These are phyloP conservation scores for Fonsecaea monophora DNA, from an alignment of 2,329 filamentous ascomycete species.

Conservation along the genomic window DNA sequence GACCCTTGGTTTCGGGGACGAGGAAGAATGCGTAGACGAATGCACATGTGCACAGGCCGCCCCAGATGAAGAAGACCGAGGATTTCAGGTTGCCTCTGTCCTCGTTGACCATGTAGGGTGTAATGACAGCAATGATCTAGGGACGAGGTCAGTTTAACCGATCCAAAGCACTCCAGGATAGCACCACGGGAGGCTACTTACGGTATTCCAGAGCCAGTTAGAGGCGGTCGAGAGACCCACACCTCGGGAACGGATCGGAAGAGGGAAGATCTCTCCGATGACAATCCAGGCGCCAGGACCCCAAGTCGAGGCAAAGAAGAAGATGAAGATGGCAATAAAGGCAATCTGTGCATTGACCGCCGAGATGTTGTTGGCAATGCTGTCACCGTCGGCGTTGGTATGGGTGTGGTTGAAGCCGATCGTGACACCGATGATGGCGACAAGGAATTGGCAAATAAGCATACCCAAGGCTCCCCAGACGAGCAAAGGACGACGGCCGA, in stretches of 20 bases:
- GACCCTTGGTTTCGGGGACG: conserved; percentile 75
- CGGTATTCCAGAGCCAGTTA: conserved; percentile 91
- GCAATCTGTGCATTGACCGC: conserved; percentile 73
- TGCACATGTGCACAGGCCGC: conserved; percentile 73
- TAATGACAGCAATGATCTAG: conserved; percentile 71
- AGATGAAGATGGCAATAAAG: conserved; percentile 92
- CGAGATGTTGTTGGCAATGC: conserved; percentile 56
- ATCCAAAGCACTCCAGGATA: conserved; percentile 61
- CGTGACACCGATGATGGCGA: conserved; percentile 68
- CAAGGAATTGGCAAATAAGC: conserved; percentile 82
- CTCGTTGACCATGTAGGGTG: conserved; percentile 71
- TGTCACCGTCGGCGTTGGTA: conserved; percentile 68
- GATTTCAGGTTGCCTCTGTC: conserved; percentile 66
- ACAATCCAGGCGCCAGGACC: conserved; percentile 74
- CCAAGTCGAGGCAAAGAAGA: conserved; percentile 91
- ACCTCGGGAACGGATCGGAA: conserved; percentile 86
- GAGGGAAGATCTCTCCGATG: conserved; percentile 88
- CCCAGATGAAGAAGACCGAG: conserved; percentile 84
- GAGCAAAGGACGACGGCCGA: conserved; percentile 81
- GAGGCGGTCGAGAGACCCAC: conserved; percentile 85
- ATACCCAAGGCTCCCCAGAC: conserved; percentile 81
- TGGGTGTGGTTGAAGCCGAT: conserved; percentile 39
- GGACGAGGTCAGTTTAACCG: conserved; percentile 59
- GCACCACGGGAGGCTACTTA: conserved; percentile 54
- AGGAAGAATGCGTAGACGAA: conserved; percentile 77